Base-by-base conservation (phyloP, 805 yeast genomes). In the Starmera caribaea region DNA sequence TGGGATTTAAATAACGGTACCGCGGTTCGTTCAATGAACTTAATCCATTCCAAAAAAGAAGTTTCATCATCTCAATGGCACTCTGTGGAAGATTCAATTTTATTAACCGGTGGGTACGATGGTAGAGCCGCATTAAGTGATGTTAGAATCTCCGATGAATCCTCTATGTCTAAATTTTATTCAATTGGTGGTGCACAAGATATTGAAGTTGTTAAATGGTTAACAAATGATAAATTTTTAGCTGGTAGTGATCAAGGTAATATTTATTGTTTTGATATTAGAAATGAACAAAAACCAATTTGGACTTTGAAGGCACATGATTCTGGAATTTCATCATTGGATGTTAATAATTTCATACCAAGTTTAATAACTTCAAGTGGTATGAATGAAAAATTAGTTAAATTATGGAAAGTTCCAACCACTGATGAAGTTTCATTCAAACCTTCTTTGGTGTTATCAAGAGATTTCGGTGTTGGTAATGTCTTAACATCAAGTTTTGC, bases 301-400 rank as follows among this genome's bases (percentile, higher is more conserved):
- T 92, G 98, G 98, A 86, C 95, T 3, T 69, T 92, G 50, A 96
- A 92, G 61, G 97, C 97, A 3, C 98, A 92, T 59, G 97, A 92
- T 63, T 75, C 95, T 3, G 97, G 95, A 45, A 81, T 92, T 45
- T 81, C 96, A 5, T 70, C 90, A 2, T 71, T 92, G 49, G 81
- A 81, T 48, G 71, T 80, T 30, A 89, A 86, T 62, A 56, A 58
- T 21, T 73, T 66, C 55, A 58, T 87, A 28, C 79, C 80, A 21
- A 92, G 90, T 15, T 63, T 85, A 69, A 61, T 92, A 55, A 76
- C 79, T 17, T 86, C 97, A 1, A 80, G 92, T 38, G 95, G 96
- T 6, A 82, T 84, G 88, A 85, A 89, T 41, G 98, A 92, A 53
- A 85, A 84, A 61, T 62, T 65, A 11, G 76, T 88, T 40, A 92